Base-by-base conservation (phyloP, 192 early-diverging fungal species). In the Coemansia sp. region DNA sequence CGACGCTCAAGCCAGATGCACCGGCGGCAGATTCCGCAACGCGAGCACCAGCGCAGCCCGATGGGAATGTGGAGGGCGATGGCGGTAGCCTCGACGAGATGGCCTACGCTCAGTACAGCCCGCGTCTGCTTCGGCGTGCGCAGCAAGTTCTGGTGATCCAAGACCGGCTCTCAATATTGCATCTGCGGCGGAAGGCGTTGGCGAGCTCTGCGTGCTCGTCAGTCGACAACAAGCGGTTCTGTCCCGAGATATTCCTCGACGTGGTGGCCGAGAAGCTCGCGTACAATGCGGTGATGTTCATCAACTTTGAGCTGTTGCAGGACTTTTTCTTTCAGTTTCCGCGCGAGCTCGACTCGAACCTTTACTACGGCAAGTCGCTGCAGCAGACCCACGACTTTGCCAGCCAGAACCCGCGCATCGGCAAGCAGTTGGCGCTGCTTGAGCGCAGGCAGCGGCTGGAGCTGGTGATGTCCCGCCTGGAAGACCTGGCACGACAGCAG, bases 271-370 rank as follows among this genome's bases (percentile, higher is more conserved):
- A 97, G 55, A 98, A 98, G 66, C 83, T 98, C 35, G 89, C 96
- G 0, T 92, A 94, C 70, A 93, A 78, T 77, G 90, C 94, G 35
- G 94, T 95, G 36, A 94, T 98, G 91, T 98, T 98, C 70, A 95
- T 98, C 63, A 91, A 93, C 70, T 91, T 95, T 17, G 96, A 98
- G 76, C 83, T 98, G 44, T 79, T 98, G 69, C 95, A 94, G 69
- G 96, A 98, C 75, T 98, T 97, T 80, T 94, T 96, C 68, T 97
- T 96, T 87, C 95, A 97, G 81, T 86, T 97, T 60, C 96, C 96
- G 34, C 79, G 96, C 35, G 93, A 96, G 77, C 87, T 98, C 18
- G 96, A 98, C 71, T 88, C 93, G 58, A 83, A 88, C 53, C 67
- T 98, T 57, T 94, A 95, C 56, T 96, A 96, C 54, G 91, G 89